These are phyloP conservation scores for Herpotrichia juniperi DNA, from an alignment of 2,329 filamentous ascomycete species.

Conservation along the genomic window DNA sequence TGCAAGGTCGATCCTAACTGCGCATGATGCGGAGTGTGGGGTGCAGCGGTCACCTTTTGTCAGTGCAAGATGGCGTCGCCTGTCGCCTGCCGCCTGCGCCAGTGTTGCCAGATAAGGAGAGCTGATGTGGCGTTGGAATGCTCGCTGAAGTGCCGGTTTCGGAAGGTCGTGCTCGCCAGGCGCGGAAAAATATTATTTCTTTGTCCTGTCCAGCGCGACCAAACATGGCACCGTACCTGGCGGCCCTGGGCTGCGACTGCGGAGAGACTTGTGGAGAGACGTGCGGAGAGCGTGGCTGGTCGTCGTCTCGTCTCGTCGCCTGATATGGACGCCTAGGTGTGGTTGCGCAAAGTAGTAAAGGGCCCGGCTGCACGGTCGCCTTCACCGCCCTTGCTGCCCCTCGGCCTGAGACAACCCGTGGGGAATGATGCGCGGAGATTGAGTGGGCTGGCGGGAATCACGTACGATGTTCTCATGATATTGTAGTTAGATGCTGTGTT, in stretches of 20 bases:
- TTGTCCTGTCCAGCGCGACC: neutral
- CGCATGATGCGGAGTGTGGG: slow-evolving; percentile 30
- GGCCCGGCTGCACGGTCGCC: slow-evolving; percentile 11
- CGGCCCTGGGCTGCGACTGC: slow-evolving; percentile 12
- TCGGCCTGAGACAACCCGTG: slow-evolving; percentile 21
- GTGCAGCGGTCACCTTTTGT: slow-evolving; percentile 14
- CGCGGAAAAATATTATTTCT: neutral
- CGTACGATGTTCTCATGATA: slow-evolving; percentile 24
- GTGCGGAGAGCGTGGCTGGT: slow-evolving; percentile 21
- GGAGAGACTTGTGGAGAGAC: slow-evolving; percentile 16
- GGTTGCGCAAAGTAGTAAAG: slow-evolving; percentile 17
- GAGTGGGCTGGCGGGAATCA: slow-evolving; percentile 9
- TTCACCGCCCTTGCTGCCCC: slow-evolving; percentile 15
- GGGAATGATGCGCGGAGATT: slow-evolving; percentile 15
- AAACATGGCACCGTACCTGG: slow-evolving; percentile 12
- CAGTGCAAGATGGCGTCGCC: neutral
- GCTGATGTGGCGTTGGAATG: neutral
- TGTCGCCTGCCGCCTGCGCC: neutral
- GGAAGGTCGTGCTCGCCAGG: slow-evolving; percentile 18
- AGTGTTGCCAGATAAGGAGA: slow-evolving; percentile 6
- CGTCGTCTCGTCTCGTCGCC: no score
- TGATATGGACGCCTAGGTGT: slow-evolving; percentile 13
- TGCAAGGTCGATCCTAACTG: slow-evolving; percentile 17
- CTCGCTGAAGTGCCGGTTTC: slow-evolving; percentile 15
- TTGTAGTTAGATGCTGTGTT: no score